These are phyloP conservation scores for Sclerotinia sclerotiorum DNA, from an alignment of 2,329 filamentous ascomycete species.

Conservation along the genomic window DNA sequence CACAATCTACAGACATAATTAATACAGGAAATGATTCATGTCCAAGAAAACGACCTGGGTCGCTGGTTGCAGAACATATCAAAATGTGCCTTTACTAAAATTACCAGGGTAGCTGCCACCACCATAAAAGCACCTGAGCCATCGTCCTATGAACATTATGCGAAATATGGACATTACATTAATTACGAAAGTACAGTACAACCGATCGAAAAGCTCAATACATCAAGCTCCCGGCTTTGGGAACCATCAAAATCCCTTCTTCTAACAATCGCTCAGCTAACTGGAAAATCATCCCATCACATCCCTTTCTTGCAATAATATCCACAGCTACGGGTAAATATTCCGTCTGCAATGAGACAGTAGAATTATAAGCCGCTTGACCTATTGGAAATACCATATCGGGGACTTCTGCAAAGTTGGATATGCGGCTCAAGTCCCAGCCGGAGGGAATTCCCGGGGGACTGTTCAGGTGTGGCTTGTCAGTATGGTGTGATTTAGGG, in stretches of 20 bases:
- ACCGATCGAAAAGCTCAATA: conserved; percentile 16
- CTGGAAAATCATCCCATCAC: conserved; percentile 58
- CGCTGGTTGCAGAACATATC: no score
- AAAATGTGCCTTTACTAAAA: neutral
- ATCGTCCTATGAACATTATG: neutral
- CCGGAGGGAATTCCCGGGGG: conserved; percentile 49
- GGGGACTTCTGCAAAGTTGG: conserved; percentile 48
- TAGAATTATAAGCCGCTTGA: conserved; percentile 46
- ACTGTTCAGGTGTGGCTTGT: conserved; percentile 19
- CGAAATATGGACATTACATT: neutral
- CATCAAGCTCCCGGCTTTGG: conserved; percentile 44
- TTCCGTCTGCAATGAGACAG: conserved; percentile 50
- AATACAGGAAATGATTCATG: neutral
- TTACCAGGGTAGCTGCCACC: neutral
- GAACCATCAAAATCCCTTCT: conserved; percentile 50
- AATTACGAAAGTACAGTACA: neutral
- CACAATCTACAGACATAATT: neutral
- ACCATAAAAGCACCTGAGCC: neutral
- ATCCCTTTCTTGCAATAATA: conserved; percentile 58
- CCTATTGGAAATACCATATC: conserved; percentile 48
- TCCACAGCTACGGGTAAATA: conserved; percentile 58
- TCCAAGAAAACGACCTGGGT: no score
- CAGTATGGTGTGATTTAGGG: neutral
- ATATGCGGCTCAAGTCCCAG: conserved; percentile 47
- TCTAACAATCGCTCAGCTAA: conserved; percentile 53